These are phyloP conservation scores for Metschnikowia cerradonensis DNA, from an alignment of 805 yeast genomes.

Conservation along the genomic window DNA sequence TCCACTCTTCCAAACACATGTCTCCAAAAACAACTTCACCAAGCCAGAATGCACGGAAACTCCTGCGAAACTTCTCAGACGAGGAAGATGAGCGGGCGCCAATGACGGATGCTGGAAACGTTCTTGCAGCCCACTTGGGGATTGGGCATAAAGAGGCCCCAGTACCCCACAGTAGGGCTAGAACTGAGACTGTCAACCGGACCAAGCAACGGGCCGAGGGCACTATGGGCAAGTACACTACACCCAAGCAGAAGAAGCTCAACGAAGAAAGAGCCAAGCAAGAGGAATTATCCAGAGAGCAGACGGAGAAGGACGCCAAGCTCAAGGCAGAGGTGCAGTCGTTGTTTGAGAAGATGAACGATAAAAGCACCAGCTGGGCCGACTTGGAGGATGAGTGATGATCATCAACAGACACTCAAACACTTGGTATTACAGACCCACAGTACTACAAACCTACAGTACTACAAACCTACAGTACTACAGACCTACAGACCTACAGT, in stretches of 20 bases:
- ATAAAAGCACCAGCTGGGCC: slow-evolving; percentile 31
- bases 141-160: not conserved
- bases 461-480: too few species aligned
- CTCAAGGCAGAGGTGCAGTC: slow-evolving; percentile 25
- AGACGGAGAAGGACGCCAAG: slow-evolving; percentile 17
- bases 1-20: not conserved
- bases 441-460: too few species aligned
- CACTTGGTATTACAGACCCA: too few species aligned
- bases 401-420: not conserved
- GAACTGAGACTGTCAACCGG: not conserved
- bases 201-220: not conserved
- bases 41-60: not conserved
- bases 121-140: slow-evolving; percentile 31
- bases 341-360: slow-evolving; percentile 27
- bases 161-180: not conserved
- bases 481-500: too few species aligned
- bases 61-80: not conserved
- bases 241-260: slow-evolving; percentile 12
- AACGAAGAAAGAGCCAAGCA: slow-evolving; percentile 7
- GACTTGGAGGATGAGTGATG: slow-evolving; percentile 24
- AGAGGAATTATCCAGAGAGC: slow-evolving; percentile 6
- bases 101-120: slow-evolving; percentile 29
- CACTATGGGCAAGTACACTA: slow-evolving; percentile 6
- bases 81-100: slow-evolving; percentile 19
- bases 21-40: not conserved